Percentiles rank a stretch among this genome's conserved stretches.
phyloP scores from a whole-genome alignment of 192 early-diverging fungal species.

The Geranomyces variabilis region DNA sequence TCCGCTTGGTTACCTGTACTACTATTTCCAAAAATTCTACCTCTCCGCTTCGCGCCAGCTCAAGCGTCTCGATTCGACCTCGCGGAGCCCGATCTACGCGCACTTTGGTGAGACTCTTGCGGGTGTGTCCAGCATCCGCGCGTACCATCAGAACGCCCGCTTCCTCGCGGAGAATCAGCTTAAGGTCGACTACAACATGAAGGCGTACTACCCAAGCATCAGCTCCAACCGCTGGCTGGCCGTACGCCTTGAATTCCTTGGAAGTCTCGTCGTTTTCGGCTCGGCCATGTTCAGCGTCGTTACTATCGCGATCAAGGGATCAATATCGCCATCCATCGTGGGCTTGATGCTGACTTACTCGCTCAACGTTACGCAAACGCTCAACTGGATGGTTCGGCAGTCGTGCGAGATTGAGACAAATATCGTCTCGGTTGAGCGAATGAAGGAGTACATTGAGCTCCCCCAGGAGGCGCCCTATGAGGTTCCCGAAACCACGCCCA shows the following conservation, averaged over 20 bases:
- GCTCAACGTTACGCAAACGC: conserved; percentile 70
- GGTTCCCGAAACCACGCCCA: conserved; percentile 34
- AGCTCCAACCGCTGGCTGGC: conserved; percentile 60
- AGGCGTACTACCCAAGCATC: conserved; percentile 77
- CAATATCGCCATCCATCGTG: conserved; percentile 56
- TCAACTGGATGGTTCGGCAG: conserved; percentile 87
- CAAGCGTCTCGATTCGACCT: conserved; percentile 61
- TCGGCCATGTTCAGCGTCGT: conserved; percentile 74
- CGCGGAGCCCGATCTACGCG: conserved; percentile 58
- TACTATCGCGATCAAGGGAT: conserved; percentile 59
- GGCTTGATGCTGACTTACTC: conserved; percentile 59
- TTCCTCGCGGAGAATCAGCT: conserved; percentile 73
- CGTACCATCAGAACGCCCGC: conserved; percentile 57
- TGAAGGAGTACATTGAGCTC: conserved; percentile 81
- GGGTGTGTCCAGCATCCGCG: conserved; percentile 60
- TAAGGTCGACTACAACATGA: conserved; percentile 77
- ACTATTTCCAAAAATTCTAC: conserved; percentile 60
- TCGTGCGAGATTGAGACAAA: conserved; percentile 83
- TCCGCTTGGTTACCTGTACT: conserved; percentile 53
- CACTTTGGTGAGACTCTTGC: conserved; percentile 63
- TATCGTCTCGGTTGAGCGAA: conserved; percentile 73
- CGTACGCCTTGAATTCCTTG: conserved; percentile 78
- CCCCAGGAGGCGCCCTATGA: conserved; percentile 76
- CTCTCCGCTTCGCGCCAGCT: conserved; percentile 59
- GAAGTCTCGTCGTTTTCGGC: conserved; percentile 77